Percentiles rank a stretch among this genome's conserved stretches.
phyloP scores from a whole-genome alignment of 2,329 filamentous ascomycete species.

The Chrysosporium keratinophilum region DNA sequence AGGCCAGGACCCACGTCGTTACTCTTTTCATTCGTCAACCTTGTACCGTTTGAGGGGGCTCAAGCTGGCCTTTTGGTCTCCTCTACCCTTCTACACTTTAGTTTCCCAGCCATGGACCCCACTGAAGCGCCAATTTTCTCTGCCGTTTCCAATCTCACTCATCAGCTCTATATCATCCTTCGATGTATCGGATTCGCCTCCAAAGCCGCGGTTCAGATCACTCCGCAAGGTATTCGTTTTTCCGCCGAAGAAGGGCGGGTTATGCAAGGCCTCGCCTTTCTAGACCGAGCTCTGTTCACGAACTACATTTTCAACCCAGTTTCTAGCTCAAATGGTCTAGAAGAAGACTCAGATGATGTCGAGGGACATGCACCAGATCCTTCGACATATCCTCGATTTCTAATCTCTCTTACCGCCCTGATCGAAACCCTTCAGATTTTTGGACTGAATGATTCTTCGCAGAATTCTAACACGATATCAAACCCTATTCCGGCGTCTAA shows the following conservation, averaged over 20 bases:
- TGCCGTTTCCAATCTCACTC: conserved; percentile 51
- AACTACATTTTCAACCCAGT: conserved; percentile 60
- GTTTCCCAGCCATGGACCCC: conserved; percentile 12
- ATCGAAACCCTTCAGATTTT: conserved; percentile 95
- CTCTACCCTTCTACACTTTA: not conserved
- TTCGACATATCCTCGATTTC: conserved; percentile 56
- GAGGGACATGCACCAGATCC: conserved; percentile 32
- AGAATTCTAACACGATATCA: conserved; percentile 23
- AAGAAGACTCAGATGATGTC: conserved; percentile 23
- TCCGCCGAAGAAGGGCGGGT: conserved; percentile 78
- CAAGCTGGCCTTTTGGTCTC: not conserved
- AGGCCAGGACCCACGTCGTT: not conserved
- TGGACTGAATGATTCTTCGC: conserved; percentile 56
- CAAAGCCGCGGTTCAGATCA: conserved; percentile 61
- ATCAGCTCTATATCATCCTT: conserved; percentile 50
- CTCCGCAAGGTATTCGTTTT: conserved; percentile 74
- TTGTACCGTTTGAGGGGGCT: too few species aligned
- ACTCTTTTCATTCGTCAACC: not conserved
- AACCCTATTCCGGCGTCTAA: conserved; percentile 43
- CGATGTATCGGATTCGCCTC: conserved; percentile 52
- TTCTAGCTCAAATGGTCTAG: conserved; percentile 18
- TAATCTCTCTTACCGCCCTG: conserved; percentile 75
- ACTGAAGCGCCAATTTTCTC: conserved; percentile 38
- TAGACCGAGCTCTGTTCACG: conserved; percentile 81
- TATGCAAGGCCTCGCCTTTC: conserved; percentile 81